Base-by-base conservation (phyloP, 139 green algal genomes). In the Closterium sp. region DNA sequence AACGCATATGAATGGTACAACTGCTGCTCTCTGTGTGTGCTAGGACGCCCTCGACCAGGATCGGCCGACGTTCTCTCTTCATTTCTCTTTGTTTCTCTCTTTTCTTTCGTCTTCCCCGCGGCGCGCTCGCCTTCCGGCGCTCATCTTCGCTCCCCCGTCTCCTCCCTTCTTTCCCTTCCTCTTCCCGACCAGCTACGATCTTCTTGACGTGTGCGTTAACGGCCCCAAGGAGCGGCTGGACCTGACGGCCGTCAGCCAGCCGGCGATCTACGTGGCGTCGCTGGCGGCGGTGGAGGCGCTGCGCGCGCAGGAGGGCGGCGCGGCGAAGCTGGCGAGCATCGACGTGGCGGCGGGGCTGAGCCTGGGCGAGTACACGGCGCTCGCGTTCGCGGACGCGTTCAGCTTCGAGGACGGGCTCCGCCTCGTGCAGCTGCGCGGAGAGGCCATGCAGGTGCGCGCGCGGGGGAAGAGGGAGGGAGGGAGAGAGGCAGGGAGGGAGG, bases 361-460 rank as follows among this genome's bases (percentile, higher is more conserved):
- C 34, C 96, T 99, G 76, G 98, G 98, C 5, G 98, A 99, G 95
- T 99, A 99, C 96, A 99, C 98, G 19, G 98, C 98, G 2, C 96
- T 99, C 30, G 94, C 97, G 2, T 99, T 99, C 66, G 93, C 94
- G 9, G 94, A 93, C 31, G 94, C 94, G 16, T 84, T 96, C 10
- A 92, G 88, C 30, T 99, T 99, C 95, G 97, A 99, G 95, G 97
- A 99, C 94, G 98, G 98, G 30, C 88, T 99, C 90, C 94, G 94
- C 35, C 95, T 99, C 85, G 98, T 99, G 38, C 97, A 99, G 95
- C 94, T 98, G 43, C 95, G 98, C n/a, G 98, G 98, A 9, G 96
- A 99, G 95, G 96, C 95, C 94, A 99, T 99, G 98, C 90, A 93
- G 90, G 90, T 93, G 28, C 30, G 34, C 90, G n/a, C n/a, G n/a